Conservation (phyloP, 441 rosid genomes). For the Gossypium trilobum region DNA sequence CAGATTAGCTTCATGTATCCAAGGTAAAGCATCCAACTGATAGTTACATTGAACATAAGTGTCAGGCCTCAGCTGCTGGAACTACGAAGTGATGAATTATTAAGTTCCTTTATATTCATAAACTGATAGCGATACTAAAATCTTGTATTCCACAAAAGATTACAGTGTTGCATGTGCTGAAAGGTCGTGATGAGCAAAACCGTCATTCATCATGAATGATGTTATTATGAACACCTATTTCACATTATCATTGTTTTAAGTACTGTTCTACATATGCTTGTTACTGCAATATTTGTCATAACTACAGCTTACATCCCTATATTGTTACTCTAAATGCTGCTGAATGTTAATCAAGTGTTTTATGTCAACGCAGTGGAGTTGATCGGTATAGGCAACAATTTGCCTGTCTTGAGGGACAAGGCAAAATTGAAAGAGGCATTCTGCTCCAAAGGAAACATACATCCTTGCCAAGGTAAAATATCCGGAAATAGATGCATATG, state of each 20-base stretch:
- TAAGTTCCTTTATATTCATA: neutral
- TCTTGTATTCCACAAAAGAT: neutral
- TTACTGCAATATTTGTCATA: neutral
- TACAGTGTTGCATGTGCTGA: neutral
- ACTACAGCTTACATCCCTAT: neutral
- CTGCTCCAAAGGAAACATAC: constrained; percentile 69
- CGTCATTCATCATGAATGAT: neutral
- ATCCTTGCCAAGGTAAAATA: constrained; percentile 78
- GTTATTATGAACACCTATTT: neutral
- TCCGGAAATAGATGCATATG: neutral
- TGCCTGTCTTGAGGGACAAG: constrained; percentile 82
- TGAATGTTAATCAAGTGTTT: constrained; percentile 1
- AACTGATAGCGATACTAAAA: neutral
- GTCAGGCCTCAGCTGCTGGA: neutral
- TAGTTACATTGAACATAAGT: neutral
- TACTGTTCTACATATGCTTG: neutral
- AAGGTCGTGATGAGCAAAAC: neutral
- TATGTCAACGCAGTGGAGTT: constrained; percentile 46
- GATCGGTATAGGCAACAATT: constrained; percentile 84
- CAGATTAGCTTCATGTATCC: constrained; percentile 86
- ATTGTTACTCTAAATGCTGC: neutral
- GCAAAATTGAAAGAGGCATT: constrained; percentile 44
- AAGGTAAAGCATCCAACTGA: constrained; percentile 39
- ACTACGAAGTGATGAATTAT: neutral
- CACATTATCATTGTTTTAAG: neutral